Base-by-base conservation (phyloP, 129 eudicot genomes). In the Solidago caesia region DNA sequence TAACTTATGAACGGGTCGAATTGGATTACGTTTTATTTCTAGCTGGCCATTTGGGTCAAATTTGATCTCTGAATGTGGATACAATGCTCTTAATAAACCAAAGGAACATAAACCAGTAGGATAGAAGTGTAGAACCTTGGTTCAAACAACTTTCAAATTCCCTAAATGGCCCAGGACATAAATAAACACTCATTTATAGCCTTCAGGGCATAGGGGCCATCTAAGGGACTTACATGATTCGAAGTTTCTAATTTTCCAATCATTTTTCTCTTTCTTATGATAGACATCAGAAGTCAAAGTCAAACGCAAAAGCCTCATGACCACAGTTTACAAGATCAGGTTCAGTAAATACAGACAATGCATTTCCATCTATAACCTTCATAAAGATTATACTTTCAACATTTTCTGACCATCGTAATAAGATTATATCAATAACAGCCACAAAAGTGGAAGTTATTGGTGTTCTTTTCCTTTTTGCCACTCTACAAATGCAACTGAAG, bases 221-320 rank as follows among this genome's bases (percentile, higher is more conserved):
- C 69, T 77, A 77, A 16, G 70, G 44, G 13, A 77, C 52, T 77
- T 59, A 60, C 63, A 33, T 59, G 55, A 69, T 48, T 77, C 62
- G 9, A 3, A 51, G 57, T 70, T 59, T 43, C 56, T 47, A 70
- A 56, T 41, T 21, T 48, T 33, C 39, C 39, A 33, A 33, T 33
- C 39, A 33, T 33, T 33, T 33, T 33, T 33, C 39, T 33, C 39
- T 33, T 33, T 70, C 71, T 49, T 25, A 48, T 13, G 63, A 63
- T 21, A 49, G 13, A 43, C 65, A 70, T 41, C 33, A 70, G 11
- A 49, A 13, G 57, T 76, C 55, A 26, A 44, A 75, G 44, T 21
- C 21, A 21, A 21, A 21, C 21, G 21, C 45, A 7, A 75, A 75
- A 75, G 46, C 79, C 58, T 48, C 42, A 52, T 42, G 67, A 66